phyloP scores from a whole-genome alignment of 1,139 yeast genomes.

The Pichia sp. region DNA sequence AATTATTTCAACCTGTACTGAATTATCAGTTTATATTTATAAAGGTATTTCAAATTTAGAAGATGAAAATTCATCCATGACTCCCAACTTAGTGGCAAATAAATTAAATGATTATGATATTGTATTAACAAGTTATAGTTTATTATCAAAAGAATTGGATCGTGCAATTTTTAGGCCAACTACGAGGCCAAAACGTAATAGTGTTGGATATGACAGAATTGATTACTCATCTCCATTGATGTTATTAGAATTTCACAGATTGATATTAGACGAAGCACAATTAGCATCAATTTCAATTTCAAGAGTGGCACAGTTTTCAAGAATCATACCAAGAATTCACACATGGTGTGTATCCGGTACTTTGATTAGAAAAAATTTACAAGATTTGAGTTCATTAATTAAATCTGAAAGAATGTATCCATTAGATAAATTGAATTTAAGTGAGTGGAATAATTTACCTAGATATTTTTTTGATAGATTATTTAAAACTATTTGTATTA shows the following conservation, averaged over 20 bases:
- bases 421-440: conserved; percentile 35
- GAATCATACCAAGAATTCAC: conserved; percentile 74
- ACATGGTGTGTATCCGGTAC: conserved; percentile 98
- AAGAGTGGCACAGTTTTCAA: conserved; percentile 73
- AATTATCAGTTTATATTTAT: conserved; percentile 54
- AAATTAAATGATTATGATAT: conserved; percentile 45
- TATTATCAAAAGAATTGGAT: conserved; percentile 70
- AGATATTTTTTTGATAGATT: conserved; percentile 26
- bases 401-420: conserved; percentile 65
- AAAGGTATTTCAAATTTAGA: conserved; percentile 46
- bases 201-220: conserved; percentile 27
- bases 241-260: conserved; percentile 82
- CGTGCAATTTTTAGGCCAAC: conserved; percentile 68
- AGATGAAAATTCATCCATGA: conserved; percentile 18
- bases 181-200: conserved; percentile 45
- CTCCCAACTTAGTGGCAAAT: conserved; percentile 38
- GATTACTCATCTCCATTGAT: conserved; percentile 79
- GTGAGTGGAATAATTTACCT: conserved; percentile 23
- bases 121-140: conserved; percentile 73
- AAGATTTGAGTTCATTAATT: conserved; percentile 65
- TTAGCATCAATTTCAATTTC: conserved; percentile 75
- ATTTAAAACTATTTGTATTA: conserved; percentile 43
- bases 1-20: conserved; percentile 50
- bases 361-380: conserved; percentile 62
- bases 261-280: conserved; percentile 88